These are phyloP conservation scores for Sodiomyces alkalinus DNA, from an alignment of 2,329 filamentous ascomycete genomes.

Conservation along the genomic window DNA sequence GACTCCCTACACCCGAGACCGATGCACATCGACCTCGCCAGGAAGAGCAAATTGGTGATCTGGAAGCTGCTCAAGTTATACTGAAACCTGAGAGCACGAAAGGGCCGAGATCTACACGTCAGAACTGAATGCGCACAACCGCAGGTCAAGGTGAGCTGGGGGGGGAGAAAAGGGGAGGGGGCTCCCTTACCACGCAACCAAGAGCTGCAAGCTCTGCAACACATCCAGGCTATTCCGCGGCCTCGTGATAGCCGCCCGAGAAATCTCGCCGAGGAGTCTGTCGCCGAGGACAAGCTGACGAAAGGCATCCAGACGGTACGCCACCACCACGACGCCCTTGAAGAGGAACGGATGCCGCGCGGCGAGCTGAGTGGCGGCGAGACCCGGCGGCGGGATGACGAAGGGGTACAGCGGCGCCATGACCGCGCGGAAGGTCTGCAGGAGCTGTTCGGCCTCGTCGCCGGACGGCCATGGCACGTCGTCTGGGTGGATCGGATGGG, in stretches of 20 bases:
- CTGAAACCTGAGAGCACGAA: constrained; percentile 21
- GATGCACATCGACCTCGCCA: constrained; percentile 29
- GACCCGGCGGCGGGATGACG: constrained; percentile 21
- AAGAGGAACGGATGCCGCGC: constrained; percentile 27
- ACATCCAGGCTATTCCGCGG: constrained; percentile 29
- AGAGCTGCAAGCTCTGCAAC: constrained; percentile 28
- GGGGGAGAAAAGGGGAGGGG: background rate
- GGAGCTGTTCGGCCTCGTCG: constrained; percentile 22
- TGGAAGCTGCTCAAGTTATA: constrained; percentile 33
- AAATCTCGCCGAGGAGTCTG: constrained; percentile 27
- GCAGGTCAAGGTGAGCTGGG: too few species aligned
- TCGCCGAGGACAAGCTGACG: constrained; percentile 28
- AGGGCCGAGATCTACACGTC: constrained; percentile 1
- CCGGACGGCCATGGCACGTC: constrained; percentile 24
- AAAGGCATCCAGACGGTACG: constrained; percentile 24
- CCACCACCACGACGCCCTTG: constrained; percentile 32
- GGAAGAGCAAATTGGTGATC: constrained; percentile 31
- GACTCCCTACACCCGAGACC: constrained; percentile 22
- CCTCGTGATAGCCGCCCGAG: constrained; percentile 21
- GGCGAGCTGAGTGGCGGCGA: constrained; percentile 21
- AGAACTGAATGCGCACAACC: constrained; percentile 3
- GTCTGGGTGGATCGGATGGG: too few species aligned
- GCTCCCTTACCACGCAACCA: constrained; percentile 25
- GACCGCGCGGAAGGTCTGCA: constrained; percentile 19
- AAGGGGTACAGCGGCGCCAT: constrained; percentile 28